Conservation (phyloP, 805 yeast genomes). For the Monosporozyma siamensis region DNA sequence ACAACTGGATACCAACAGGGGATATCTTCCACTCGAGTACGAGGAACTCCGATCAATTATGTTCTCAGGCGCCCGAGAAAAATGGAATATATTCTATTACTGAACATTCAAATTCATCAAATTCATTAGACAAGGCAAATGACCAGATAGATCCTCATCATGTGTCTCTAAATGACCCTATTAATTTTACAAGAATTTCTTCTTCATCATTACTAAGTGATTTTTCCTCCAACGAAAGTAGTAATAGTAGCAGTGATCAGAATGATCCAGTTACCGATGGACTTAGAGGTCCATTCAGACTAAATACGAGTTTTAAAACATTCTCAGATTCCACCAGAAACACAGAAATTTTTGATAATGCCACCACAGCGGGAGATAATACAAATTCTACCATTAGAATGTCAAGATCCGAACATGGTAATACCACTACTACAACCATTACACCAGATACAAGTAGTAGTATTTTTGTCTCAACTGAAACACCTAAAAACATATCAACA, state of each 20-base stretch:
- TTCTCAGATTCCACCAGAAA: not conserved
- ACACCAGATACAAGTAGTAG: conserved; percentile 3
- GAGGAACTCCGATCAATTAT: not conserved
- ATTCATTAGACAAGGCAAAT: conserved; percentile 12
- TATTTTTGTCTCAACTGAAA: not conserved
- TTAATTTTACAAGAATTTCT: conserved; percentile 4
- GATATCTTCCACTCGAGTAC: not conserved
- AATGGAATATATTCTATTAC: not conserved
- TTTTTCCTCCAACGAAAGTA: not conserved
- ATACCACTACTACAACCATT: conserved; percentile 5
- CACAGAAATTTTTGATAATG: not conserved
- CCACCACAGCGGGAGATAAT: conserved; percentile 15
- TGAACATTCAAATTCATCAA: conserved; percentile 16
- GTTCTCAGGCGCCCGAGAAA: not conserved
- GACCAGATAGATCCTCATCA: not conserved
- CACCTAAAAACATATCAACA: not conserved
- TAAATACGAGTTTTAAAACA: not conserved
- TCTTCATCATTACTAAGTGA: conserved; percentile 7
- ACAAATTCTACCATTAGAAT: conserved; percentile 22
- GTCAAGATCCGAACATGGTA: conserved; percentile 10
- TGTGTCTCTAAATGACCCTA: conserved; percentile 3
- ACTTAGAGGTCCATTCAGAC: conserved; percentile 1
- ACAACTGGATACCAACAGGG: not conserved
- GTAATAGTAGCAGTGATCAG: not conserved
- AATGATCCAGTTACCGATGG: not conserved